phyloP scores from a whole-genome alignment of 1,284 basidiomycete species.

The Marasmius fiardii region DNA sequence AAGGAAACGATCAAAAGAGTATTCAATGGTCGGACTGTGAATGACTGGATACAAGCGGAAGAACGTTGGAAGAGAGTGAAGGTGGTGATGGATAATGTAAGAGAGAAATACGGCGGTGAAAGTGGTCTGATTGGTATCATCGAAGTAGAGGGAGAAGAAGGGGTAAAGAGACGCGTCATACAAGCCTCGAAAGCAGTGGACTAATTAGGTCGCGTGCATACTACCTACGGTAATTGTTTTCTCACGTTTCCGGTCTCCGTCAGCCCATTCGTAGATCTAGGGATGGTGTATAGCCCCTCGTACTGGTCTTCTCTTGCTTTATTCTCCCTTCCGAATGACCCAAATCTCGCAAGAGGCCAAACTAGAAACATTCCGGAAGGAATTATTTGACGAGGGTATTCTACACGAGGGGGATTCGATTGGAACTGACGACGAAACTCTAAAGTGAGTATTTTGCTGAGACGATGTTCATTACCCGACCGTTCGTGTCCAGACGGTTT shows the following conservation, averaged over 20 bases:
- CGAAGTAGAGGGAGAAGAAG: constrained; percentile 28
- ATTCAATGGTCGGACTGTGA: constrained; percentile 51
- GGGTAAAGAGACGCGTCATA: constrained; percentile 28
- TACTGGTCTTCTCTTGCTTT: no score
- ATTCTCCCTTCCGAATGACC: background rate
- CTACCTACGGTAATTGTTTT: no score
- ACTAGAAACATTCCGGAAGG: constrained; percentile 7
- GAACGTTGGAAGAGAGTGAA: constrained; percentile 45
- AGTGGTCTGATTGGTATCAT: constrained; percentile 28
- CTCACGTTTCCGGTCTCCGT: no score
- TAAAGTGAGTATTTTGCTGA: constrained; percentile 41
- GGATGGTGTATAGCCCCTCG: no score
- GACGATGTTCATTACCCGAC: background rate
- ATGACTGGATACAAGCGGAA: constrained; percentile 49
- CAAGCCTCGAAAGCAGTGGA: constrained; percentile 14
- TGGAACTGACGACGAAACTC: constrained; percentile 60
- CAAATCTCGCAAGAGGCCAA: background rate
- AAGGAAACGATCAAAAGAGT: constrained; percentile 36
- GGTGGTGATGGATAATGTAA: constrained; percentile 44
- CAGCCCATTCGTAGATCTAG: no score
- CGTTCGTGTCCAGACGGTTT: constrained; percentile 49
- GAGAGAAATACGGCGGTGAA: constrained; percentile 35
- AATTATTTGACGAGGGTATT: constrained; percentile 46
- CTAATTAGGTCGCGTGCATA: no score
- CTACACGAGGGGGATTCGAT: constrained; percentile 60